Evolutionary conservation across 352 stramenopile species (phyloP), one percentile per base, ranked within the genome.

Genomic region (Aphanomyces cochlioides): DNA sequence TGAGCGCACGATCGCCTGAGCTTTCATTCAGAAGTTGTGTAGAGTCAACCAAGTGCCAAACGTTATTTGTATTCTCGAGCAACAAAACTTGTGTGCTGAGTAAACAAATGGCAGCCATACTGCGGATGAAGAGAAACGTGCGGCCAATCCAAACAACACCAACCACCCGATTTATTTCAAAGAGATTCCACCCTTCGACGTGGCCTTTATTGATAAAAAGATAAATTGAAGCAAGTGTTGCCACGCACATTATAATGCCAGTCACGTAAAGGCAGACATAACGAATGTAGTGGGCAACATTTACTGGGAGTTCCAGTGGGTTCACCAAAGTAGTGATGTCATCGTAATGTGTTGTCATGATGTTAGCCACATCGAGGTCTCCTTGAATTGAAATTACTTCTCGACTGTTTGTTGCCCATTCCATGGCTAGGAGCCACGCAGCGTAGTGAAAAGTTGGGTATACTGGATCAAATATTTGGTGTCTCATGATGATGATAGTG

Each of bases 121-220:
- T 56, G 7, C 59, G 59, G 8, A 67, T 10, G 28, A 58, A 53
- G 15, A 67, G 36, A 36, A 67, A 36, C 3, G 59, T n/a, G 7
- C 59, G 59, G 1, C 59, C 59, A 37, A 56, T n/a, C 59, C 59
- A 67, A 58, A n/a, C 28, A 56, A 53, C 3, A 7, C 59, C 59
- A 15, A 56, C 47, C 10, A 67, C 43, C 2, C 36, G 59, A 36
- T 67, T 67, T 7, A 67, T 15, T 6, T 58, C 59, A n/a, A 67
- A 67, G 3, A 67, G 19, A 36, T 67, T 67, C 15, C n/a, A 36
- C 6, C 19, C 59, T 57, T 67, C 59, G 21, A 67, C 40, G 1
- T 57, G 6, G 7, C 59, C 59, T 28, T 7, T 7, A 8, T 10
- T 36, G 19, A 12, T 5, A 8, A 67, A 28, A 7, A 21, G 10